These are phyloP conservation scores for Botrytis medusae DNA, from an alignment of 2,329 filamentous ascomycete species.

Conservation along the genomic window DNA sequence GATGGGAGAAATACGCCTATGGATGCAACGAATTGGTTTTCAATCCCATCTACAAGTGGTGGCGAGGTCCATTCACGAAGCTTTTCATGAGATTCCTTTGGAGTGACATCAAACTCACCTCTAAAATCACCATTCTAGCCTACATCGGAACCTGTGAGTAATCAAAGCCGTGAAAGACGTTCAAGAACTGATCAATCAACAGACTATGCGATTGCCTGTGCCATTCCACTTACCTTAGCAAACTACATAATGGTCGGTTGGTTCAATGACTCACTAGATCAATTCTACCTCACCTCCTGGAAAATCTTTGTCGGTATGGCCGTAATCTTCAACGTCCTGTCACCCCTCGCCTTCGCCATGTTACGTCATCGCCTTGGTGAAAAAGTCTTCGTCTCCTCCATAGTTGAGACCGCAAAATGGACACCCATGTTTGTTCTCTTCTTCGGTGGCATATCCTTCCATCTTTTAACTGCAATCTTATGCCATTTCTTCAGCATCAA, in stretches of 20 bases:
- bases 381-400: slow-evolving; percentile 37
- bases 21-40: slow-evolving; percentile 72
- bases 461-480: slow-evolving; percentile 45
- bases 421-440: slow-evolving; percentile 45
- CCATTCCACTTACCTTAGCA: slow-evolving; percentile 63
- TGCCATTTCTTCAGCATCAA: slow-evolving; percentile 47
- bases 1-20: slow-evolving; percentile 73
- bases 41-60: slow-evolving; percentile 64
- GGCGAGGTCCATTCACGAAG: slow-evolving; percentile 62
- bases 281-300: slow-evolving; percentile 68
- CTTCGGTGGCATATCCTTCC: slow-evolving; percentile 46
- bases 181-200: neutral
- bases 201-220: slow-evolving; percentile 63
- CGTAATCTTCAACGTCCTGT: slow-evolving; percentile 61
- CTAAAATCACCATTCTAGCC: slow-evolving; percentile 69
- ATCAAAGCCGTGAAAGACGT: too few relatives aligned
- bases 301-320: slow-evolving; percentile 63
- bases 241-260: slow-evolving; percentile 74
- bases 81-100: slow-evolving; percentile 61
- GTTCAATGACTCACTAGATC: slow-evolving; percentile 65
- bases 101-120: slow-evolving; percentile 61
- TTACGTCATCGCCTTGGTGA: slow-evolving; percentile 31
- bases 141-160: slow-evolving; percentile 55
- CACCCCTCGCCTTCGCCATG: slow-evolving; percentile 31
- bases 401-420: slow-evolving; percentile 59